A percentile compares a stretch with the other conserved stretches of the same genome.
phyloP scores from a whole-genome alignment of 2,329 filamentous ascomycete species.

The Bertia moriformis region DNA sequence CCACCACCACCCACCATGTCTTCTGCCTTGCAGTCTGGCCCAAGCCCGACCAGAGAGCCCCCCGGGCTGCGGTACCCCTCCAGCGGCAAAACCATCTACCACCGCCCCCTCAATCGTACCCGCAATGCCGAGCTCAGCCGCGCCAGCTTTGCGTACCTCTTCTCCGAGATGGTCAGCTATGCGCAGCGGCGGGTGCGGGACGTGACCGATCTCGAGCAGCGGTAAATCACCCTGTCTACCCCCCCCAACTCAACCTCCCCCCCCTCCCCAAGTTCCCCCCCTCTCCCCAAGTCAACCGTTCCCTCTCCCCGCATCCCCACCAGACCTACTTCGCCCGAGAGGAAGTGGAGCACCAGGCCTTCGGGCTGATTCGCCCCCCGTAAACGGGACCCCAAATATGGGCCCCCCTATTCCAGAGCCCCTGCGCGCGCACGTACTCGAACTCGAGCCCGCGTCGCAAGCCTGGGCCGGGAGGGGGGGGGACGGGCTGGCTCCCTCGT shows the following conservation, averaged over 20 bases:
- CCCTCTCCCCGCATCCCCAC: constrained; percentile 3
- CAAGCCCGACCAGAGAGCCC: constrained; percentile 27
- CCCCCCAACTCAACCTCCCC: not conserved
- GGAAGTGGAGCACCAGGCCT: no score
- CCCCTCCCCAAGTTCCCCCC: constrained; percentile 1
- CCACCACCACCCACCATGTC: constrained; percentile 36
- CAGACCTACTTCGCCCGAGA: not conserved
- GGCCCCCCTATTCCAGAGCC: no score
- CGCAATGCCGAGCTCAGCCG: constrained; percentile 81
- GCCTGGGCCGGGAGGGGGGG: no score
- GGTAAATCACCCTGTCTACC: constrained; percentile 40
- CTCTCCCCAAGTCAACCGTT: constrained; percentile 1
- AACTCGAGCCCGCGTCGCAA: no score
- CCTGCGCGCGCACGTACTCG: no score
- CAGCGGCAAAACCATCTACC: constrained; percentile 95
- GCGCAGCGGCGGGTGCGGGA: constrained; percentile 81
- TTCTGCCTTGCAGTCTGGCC: no score
- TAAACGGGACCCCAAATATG: no score
- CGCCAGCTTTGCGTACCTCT: constrained; percentile 87
- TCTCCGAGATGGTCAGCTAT: constrained; percentile 92
- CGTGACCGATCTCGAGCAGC: constrained; percentile 83
- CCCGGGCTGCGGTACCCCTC: constrained; percentile 72
- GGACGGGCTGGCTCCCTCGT: not conserved
- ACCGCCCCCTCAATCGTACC: constrained; percentile 80
- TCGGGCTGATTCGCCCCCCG: no score